A percentile compares a stretch with the other conserved stretches of the same genome.
Conservation (phyloP, 352 stramenopile species). For the Phytophthora pini region DNA sequence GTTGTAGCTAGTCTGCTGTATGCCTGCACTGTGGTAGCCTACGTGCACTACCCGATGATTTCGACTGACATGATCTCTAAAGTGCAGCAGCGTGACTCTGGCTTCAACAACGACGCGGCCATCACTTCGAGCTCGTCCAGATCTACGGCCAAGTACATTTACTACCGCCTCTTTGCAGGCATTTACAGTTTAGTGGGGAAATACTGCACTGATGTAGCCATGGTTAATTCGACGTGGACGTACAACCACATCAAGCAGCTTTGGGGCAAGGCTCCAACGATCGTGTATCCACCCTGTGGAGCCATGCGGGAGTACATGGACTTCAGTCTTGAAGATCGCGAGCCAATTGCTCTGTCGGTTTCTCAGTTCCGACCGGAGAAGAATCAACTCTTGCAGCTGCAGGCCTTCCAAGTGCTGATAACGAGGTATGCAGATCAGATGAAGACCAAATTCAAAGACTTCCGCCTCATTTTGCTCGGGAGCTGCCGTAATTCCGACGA, state of each 20-base stretch:
- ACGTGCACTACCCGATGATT: constrained; percentile 99
- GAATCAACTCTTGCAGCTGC: constrained; percentile 96
- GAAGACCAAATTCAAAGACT: constrained; percentile 51
- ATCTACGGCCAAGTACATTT: constrained; percentile 94
- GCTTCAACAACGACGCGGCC: constrained; percentile 94
- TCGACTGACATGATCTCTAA: constrained; percentile 98
- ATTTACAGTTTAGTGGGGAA: constrained; percentile 92
- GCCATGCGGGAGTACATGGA: constrained; percentile 81
- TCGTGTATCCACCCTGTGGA: constrained; percentile 97
- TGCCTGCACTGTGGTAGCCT: constrained; percentile 91
- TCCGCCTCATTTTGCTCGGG: constrained; percentile 96
- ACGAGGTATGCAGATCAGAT: constrained; percentile 56
- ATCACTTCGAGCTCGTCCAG: constrained; percentile 83
- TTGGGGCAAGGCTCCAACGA: constrained; percentile 83
- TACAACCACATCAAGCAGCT: constrained; percentile 94
- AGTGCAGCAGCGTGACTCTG: constrained; percentile 89
- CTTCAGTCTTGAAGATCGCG: constrained; percentile 60
- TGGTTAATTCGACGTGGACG: constrained; percentile 99
- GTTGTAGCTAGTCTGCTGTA: constrained; percentile 89
- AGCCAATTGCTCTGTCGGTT: constrained; percentile 93
- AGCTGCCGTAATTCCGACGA: constrained; percentile 96
- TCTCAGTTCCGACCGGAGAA: constrained; percentile 99
- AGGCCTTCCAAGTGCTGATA: constrained; percentile 80
- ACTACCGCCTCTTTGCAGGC: constrained; percentile 95
- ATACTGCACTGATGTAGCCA: constrained; percentile 87